These are phyloP conservation scores for Geotrichum candidum DNA, from an alignment of 1,139 yeast species.

Conservation along the genomic window DNA sequence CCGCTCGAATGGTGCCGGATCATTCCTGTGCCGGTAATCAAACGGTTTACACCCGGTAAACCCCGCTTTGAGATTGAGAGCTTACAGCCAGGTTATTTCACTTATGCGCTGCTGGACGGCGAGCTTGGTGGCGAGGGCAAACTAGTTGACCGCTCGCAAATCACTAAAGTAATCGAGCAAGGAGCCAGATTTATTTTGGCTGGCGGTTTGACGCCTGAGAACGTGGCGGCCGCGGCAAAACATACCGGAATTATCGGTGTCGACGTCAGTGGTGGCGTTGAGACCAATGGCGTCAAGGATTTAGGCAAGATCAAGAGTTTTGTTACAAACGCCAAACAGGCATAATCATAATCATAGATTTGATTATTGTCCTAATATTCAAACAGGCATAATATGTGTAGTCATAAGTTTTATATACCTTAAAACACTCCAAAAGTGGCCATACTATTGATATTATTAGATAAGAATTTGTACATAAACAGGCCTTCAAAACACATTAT, in stretches of 20 bases:
- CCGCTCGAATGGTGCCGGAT: slow-evolving; percentile 49
- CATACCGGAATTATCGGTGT: slow-evolving; percentile 65
- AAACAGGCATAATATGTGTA: slow-evolving; percentile 16
- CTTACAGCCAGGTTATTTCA: slow-evolving; percentile 40
- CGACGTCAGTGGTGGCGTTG: slow-evolving; percentile 96
- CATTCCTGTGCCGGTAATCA: slow-evolving; percentile 59
- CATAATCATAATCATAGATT: too few relatives aligned
- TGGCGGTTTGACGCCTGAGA: slow-evolving; percentile 79
- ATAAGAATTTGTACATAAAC: not conserved
- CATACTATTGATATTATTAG: not conserved
- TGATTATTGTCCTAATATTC: too few relatives aligned
- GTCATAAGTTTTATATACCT: too few relatives aligned
- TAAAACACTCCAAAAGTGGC: not conserved
- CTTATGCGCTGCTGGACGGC: slow-evolving; percentile 69
- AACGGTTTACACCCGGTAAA: slow-evolving; percentile 66
- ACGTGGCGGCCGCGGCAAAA: slow-evolving; percentile 51
- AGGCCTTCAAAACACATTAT: not conserved
- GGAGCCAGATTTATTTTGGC: slow-evolving; percentile 64
- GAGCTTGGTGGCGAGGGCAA: slow-evolving; percentile 92
- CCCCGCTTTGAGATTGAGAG: slow-evolving; percentile 36
- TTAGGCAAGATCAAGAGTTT: slow-evolving; percentile 52
- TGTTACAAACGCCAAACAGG: slow-evolving; percentile 45
- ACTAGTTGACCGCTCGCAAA: slow-evolving; percentile 61
- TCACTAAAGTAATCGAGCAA: slow-evolving; percentile 37
- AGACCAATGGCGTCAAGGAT: slow-evolving; percentile 69